phyloP scores from a whole-genome alignment of 805 yeast genomes.

The Saturnispora halmiae region DNA sequence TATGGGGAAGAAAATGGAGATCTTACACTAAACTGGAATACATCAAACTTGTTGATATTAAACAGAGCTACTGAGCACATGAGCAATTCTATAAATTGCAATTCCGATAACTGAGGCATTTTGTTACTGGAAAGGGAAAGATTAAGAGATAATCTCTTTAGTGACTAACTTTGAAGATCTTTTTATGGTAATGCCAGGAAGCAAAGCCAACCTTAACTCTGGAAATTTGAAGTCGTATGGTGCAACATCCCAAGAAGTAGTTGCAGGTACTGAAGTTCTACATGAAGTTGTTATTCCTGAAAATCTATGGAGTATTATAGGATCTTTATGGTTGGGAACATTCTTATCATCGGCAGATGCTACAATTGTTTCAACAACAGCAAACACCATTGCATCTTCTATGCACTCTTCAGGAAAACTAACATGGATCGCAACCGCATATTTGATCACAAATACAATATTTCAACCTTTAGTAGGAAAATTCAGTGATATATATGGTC shows the following conservation, averaged over 20 bases:
- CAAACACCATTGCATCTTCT: conserved; percentile 51
- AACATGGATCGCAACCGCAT: conserved; percentile 68
- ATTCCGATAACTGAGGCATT: too few relatives aligned
- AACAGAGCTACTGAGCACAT: conserved; percentile 3
- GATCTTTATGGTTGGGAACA: conserved; percentile 36
- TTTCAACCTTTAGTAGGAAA: conserved; percentile 71
- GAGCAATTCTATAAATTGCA: too few relatives aligned
- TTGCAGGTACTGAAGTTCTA: conserved; percentile 11
- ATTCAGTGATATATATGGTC: conserved; percentile 55
- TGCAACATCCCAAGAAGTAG: conserved; percentile 9
- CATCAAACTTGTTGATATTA: neutral
- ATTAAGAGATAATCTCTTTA: too few relatives aligned
- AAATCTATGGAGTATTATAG: conserved; percentile 17
- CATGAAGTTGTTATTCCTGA: conserved; percentile 19
- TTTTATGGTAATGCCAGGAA: neutral
- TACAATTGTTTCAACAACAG: conserved; percentile 50
- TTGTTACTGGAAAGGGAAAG: too few relatives aligned
- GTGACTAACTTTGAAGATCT: neutral
- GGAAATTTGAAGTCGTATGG: conserved; percentile 4
- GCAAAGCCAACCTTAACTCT: neutral
- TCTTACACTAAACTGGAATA: conserved; percentile 43
- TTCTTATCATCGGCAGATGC: conserved; percentile 50
- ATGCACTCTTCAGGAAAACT: conserved; percentile 42
- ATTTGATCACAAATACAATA: conserved; percentile 59
- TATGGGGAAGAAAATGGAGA: conserved; percentile 53